Evolutionary conservation across 202 grass and related monocot genomes (phyloP), one percentile per base, ranked within the genome.

Genomic region (Setaria italica): DNA sequence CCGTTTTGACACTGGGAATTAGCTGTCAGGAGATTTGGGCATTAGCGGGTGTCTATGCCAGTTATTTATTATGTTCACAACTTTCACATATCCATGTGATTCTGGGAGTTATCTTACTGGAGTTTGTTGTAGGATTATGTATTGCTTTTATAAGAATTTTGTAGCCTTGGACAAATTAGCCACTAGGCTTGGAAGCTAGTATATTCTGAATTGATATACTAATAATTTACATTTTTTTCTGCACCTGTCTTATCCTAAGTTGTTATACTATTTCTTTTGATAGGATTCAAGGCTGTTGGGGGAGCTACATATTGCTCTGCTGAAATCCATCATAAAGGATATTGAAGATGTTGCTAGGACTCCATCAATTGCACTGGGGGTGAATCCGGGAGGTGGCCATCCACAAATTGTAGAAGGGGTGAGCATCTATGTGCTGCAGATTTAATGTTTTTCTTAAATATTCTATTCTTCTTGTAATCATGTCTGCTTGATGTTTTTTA

Each of bases 391-490:
- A 74, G 97, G 93, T 77, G 91, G 93, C 51, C 93, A 96, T 92
- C 91, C 91, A 65, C 91, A 92, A 57, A 91, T 99, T 90, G 91
- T 99, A 84, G 91, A 99, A 86, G 93, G 93, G 93, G 97, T 99
- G 70, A 54, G 78, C 73, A 46, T 85, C 32, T 59, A 80, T 33
- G 67, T 59, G n/a, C 50, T 87, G 58, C 70, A 69, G 16, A 69
- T 78, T 48, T 70, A 34, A 43, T 80, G 53, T 56, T 72, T 67
- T 60, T 66, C 87, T 46, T 3, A 14, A 76, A 75, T n/a, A 47
- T 87, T n/a, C 19, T 82, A 45, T 74, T 75, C 3, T 35, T 74
- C 3, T 35, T 74, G 84, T 75, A 48, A 39, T 64, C 17, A 45
- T 81, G 43, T 70, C 41, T 66, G 37, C 56, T 72, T 54, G 30